Conservation (phyloP, 192 early-diverging fungal species). For the Oehlia diaphana region DNA sequence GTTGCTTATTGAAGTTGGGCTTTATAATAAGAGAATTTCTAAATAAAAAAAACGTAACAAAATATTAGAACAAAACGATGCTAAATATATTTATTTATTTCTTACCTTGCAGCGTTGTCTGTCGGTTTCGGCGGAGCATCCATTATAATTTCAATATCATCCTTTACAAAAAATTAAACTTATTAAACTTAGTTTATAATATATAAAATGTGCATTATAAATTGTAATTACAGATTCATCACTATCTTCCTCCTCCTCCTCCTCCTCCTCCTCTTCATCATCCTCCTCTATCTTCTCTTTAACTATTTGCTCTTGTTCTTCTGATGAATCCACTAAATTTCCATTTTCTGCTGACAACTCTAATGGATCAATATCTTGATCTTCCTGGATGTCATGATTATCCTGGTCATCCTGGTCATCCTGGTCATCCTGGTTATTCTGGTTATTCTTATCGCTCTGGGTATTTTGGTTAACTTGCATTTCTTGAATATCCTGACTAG, state of each 20-base stretch:
- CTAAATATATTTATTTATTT: neutral
- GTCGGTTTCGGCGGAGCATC: conserved; percentile 46
- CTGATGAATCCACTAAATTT: neutral
- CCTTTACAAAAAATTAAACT: conserved; percentile 2
- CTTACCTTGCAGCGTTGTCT: conserved; percentile 33
- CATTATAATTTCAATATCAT: conserved; percentile 77
- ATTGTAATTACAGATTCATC: conserved; percentile 60
- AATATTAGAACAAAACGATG: neutral
- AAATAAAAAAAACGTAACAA: neutral
- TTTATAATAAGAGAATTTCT: conserved; percentile 30
- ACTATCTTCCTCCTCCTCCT: conserved; percentile 44
- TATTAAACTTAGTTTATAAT: neutral
- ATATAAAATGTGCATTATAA: neutral
- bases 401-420: neutral
- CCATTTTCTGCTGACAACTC: conserved; percentile 3
- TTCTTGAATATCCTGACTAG: neutral
- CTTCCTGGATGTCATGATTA: neutral
- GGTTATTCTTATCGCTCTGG: neutral
- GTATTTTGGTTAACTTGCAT: neutral
- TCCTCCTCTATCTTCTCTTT: conserved; percentile 35
- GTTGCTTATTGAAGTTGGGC: conserved; percentile 31
- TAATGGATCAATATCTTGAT: conserved; percentile 4
- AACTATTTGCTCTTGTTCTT: conserved; percentile 17
- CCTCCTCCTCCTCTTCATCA: conserved; percentile 45
- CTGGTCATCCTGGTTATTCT: neutral